Evolutionary conservation across 768 basidiomycete species (phyloP).

Genomic region (Termitomyces sp.): DNA sequence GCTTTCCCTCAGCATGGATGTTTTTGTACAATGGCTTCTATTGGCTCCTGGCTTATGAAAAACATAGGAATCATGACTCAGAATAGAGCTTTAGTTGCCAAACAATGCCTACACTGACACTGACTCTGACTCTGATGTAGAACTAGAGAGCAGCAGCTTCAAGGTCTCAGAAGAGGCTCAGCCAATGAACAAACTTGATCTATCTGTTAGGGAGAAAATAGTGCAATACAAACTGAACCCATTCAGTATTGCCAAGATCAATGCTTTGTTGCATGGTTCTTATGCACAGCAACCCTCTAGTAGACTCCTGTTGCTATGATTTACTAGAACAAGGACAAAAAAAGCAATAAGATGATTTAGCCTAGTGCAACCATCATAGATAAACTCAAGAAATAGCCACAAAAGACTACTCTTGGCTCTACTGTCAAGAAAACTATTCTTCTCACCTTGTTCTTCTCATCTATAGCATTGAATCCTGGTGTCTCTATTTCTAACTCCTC

Average conservation of each 20-base stretch:
- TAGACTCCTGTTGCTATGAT: neutral
- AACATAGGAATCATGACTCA: constrained; percentile 3
- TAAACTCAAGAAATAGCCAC: constrained; percentile 38
- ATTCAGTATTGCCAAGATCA: constrained; percentile 76
- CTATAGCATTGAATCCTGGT: neutral
- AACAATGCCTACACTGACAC: constrained; percentile 15
- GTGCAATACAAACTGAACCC: constrained; percentile 71
- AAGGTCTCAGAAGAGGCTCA: constrained; percentile 18
- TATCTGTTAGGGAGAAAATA: constrained; percentile 52
- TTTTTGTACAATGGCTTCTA: neutral
- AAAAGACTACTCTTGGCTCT: constrained; percentile 1
- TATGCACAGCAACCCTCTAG: neutral
- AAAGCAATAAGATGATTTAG: neutral
- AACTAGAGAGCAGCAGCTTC: constrained; percentile 17
- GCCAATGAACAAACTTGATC: constrained; percentile 47
- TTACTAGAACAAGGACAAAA: neutral
- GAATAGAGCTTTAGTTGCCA: constrained; percentile 37
- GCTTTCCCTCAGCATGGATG: neutral
- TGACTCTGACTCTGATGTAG: constrained; percentile 15
- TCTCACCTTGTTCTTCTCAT: neutral
- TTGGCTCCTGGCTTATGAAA: neutral
- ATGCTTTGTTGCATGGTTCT: constrained; percentile 49
- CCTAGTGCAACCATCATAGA: constrained; percentile 30
- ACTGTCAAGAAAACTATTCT: neutral
- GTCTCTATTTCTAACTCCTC: neutral